Base-by-base conservation (phyloP, 805 yeast genomes). In the Starmerella vitae region DNA sequence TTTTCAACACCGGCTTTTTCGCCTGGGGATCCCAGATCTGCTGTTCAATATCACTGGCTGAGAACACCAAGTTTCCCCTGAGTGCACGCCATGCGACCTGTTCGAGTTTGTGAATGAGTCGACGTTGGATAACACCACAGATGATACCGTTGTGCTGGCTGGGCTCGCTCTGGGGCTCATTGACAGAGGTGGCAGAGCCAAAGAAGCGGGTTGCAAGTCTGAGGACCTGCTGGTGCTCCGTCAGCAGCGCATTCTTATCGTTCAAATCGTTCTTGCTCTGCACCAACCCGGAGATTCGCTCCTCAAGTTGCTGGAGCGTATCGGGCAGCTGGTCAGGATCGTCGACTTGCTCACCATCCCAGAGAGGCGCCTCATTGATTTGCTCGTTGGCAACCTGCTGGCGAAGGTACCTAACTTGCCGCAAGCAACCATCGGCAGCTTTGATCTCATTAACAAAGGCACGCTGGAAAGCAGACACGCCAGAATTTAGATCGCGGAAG, bases 51-150 rank as follows among this genome's bases (percentile, higher is more conserved):
- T 81, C 91, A 34, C 71, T 70, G 46, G 79, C 71, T 49, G 77
- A 76, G 58, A 86, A 72, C 53, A 71, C 83, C 48, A 93, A 65
- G 58, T 91, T 91, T 54, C 98, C 98, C 58, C 98, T 75, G 46
- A 88, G 69, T 15, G 84, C 75, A 62, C 99, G 72, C 94, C 95
- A 91, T 34, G 85, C 63, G 41, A 91, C 83, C 52, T 76, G 80
- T 56, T 85, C 85, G 46, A 91, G 65, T 2, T 78, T 66, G 13
- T 69, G 72, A 20, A 84, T 67, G 53, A 79, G 80, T 9, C 66
- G 72, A 51, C 91, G 70, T 32, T 75, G 69, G 33, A 91, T 76
- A 12, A 88, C 86, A 37, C 97, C 98, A 7, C 91, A 73, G 36
- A 81, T 72, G 47, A 59, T 68, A 30, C 63, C 49, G 6, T 62